A percentile compares a stretch with the other conserved stretches of the same genome.
phyloP scores from a whole-genome alignment of 345 rosid species.

The Euphorbia pulcherrima region DNA sequence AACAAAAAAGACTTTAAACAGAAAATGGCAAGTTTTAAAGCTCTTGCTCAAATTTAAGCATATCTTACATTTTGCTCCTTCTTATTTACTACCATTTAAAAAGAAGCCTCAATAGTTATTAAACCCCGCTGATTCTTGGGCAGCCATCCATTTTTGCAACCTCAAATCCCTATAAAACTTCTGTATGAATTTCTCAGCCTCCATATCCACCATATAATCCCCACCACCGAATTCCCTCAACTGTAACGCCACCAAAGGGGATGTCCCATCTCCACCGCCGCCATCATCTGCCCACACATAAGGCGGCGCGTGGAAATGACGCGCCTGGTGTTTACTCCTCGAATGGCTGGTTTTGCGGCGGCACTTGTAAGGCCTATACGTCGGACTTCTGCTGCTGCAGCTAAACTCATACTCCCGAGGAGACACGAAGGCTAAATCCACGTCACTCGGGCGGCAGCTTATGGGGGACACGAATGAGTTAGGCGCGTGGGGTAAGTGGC shows the following conservation, averaged over 20 bases:
- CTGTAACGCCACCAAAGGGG: constrained; percentile 25
- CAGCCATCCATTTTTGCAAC: constrained; percentile 29
- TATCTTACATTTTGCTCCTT: no score
- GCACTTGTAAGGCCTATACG: constrained; percentile 9
- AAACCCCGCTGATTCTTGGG: background rate
- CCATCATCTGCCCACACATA: constrained; percentile 1
- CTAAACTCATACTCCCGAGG: constrained; percentile 40
- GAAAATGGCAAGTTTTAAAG: no score
- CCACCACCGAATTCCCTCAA: constrained; percentile 35
- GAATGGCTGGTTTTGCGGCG: background rate
- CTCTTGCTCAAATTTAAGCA: no score
- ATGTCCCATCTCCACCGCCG: background rate
- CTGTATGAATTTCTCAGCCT: constrained; percentile 40
- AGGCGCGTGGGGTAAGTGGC: constrained; percentile 22
- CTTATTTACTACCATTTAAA: no score
- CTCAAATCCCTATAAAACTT: constrained; percentile 35
- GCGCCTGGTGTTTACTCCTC: background rate
- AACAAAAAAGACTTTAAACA: no score
- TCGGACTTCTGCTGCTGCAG: constrained; percentile 30
- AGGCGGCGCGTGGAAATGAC: background rate
- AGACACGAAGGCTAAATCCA: constrained; percentile 18
- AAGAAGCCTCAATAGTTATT: background rate
- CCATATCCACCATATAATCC: constrained; percentile 31
- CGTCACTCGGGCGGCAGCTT: constrained; percentile 24
- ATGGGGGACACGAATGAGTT: constrained; percentile 22